Evolutionary conservation across 2,329 filamentous ascomycete species (phyloP), one percentile per base, ranked within the genome.

Genomic region (Xylariaceae sp.): DNA sequence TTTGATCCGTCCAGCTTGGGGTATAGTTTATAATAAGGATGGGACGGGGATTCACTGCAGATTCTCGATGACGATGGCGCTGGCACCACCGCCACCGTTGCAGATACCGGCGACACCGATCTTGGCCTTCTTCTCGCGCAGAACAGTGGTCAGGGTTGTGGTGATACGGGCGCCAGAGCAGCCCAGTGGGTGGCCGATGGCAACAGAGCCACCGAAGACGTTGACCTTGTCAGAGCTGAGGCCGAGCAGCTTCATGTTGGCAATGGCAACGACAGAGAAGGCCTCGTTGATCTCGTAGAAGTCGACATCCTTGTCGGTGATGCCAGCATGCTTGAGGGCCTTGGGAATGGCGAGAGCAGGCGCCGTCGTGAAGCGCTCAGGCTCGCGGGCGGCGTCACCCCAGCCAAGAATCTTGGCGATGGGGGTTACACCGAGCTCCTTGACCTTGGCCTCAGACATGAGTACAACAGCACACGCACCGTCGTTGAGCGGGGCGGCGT

Each of bases 261-360:
- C 93, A 49, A 99, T 84, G 34, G 95, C 92, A 63, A 99, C 95
- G 46, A 96, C 95, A 62, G 91, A 95, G 82, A 99, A 99, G 37
- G 95, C 95, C 82, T 99, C 95, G 82, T 99, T 99, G 83, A 99
- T 97, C 83, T 99, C 95, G 76, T 95, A 99, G 68, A 87, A 95
- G 71, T 98, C 94, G 56, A 99, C 83, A 58, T 91, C 83, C 63
- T 88, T 86, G 67, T 87, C 83, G 55, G 86, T 84, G 61, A 99
- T 79, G 62, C 91, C 90, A 60, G 95, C 95, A 78, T 99, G 94
- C 83, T 94, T 92, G 72, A 99, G 86, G 56, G 95, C 95, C 83
- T 98, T 99, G 74, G 95, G 95, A 69, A 99, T 96, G 65, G 95
- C 95, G 54, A 98, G 85, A 17, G 95, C 86, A 8, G 95, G 95